Base-by-base conservation (phyloP, 768 basidiomycete species). In the Tubosaeta sp. region DNA sequence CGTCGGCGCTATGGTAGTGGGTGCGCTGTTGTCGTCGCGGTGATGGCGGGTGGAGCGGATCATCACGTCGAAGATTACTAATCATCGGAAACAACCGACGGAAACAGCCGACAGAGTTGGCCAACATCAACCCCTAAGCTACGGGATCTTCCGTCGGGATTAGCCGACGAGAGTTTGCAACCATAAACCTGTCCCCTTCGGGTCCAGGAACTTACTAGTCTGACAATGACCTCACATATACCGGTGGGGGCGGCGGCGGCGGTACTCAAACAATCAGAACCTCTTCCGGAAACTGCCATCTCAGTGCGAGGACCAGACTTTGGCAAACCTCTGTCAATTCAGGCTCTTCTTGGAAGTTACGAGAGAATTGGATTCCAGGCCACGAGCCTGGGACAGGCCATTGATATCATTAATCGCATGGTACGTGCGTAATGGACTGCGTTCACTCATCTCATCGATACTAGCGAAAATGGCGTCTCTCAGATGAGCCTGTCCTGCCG, bases 311-410 rank as follows among this genome's bases (percentile, higher is more conserved):
- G 97, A 0, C 97, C 97, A 11, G 79, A 95, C 68, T 89, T 98
- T 60, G 87, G 90, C 56, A 66, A 79, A n/a, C 69, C 76, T 1
- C 64, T 82, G 19, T 82, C 83, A 43, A 73, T 99, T 26, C 75
- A 85, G 41, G 73, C 79, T 33, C 79, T 99, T 57, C 71, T 99
- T 35, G 66, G 73, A 33, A 85, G 81, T 62, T 99, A 97, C 72
- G 84, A 89, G 64, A 81, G 85, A 32, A 97, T 97, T 48, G 97
- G 97, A 17, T 99, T 98, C 65, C 97, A 99, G 69, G 97, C 97
- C n/a, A 95, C 85, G 48, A 92, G 90, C 52, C 73, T 99, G 2
- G 89, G 89, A 3, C 82, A 78, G 59, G 95, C 95, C 1, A 91
- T 97, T 41, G 80, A 88, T 27, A 86, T 97, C 48, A 88, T 98